These are phyloP conservation scores for Rehmannia glutinosa DNA, from an alignment of 257 asterid genomes.

Conservation along the genomic window DNA sequence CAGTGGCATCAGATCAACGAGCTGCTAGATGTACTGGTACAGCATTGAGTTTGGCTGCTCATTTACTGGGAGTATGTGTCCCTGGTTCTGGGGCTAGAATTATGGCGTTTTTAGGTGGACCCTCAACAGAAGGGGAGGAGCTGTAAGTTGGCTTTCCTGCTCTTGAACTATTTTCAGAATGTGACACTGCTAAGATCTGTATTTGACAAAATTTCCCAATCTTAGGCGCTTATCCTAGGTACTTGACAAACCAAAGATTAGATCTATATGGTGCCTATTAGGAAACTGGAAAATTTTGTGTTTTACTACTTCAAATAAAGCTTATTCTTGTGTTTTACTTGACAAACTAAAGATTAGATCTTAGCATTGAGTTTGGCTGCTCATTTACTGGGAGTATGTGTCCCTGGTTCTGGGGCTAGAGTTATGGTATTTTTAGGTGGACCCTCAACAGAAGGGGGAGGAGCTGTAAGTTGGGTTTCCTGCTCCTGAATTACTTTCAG, in stretches of 20 bases:
- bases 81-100: slow-evolving; percentile 98
- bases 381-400: slow-evolving; percentile 90
- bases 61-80: slow-evolving; percentile 88
- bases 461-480: slow-evolving; percentile 58
- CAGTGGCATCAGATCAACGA: slow-evolving; percentile 83
- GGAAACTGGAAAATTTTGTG: not conserved
- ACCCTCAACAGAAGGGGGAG: slow-evolving; percentile 94
- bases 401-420: slow-evolving; percentile 97
- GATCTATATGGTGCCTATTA: not conserved
- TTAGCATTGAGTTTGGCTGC: slow-evolving; percentile 91
- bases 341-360: too few species aligned
- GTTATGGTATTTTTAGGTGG: slow-evolving; percentile 95
- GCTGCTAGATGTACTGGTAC: slow-evolving; percentile 93
- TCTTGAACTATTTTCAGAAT: not conserved
- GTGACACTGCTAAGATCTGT: not conserved
- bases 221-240: not conserved
- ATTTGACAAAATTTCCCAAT: not conserved
- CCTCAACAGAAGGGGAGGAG: slow-evolving; percentile 92
- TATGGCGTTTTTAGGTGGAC: slow-evolving; percentile 95
- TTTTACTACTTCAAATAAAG: not conserved
- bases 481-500: not conserved
- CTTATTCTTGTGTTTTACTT: slow-evolving; percentile 3
- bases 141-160: slow-evolving; percentile 48
- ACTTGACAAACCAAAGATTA: not conserved
- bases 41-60: slow-evolving; percentile 92